A percentile compares a stretch with the other conserved stretches of the same genome.
Conservation (phyloP, 805 yeast species). For the Komagataella phaffii region DNA sequence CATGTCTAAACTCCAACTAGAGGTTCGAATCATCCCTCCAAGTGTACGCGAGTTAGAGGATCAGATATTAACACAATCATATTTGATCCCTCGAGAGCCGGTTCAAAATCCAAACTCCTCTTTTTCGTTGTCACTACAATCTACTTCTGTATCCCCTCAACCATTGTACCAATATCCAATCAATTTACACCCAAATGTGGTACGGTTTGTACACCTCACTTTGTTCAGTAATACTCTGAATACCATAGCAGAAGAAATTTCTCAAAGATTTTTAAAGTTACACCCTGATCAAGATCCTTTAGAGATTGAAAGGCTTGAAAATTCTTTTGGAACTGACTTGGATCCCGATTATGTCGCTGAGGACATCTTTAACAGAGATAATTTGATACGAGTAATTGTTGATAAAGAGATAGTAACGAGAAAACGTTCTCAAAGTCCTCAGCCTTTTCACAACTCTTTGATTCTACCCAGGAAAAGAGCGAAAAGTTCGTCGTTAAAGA, state of each 20-base stretch:
- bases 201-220: constrained; percentile 55
- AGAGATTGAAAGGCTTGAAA: constrained; percentile 51
- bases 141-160: neutral
- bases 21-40: neutral
- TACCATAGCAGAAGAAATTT: constrained; percentile 38
- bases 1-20: neutral
- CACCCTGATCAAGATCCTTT: constrained; percentile 52
- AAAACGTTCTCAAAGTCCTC: neutral
- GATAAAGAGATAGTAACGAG: neutral
- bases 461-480: neutral
- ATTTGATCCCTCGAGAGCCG: neutral
- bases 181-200: constrained; percentile 12
- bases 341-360: constrained; percentile 64
- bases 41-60: neutral
- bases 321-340: constrained; percentile 53
- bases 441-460: neutral
- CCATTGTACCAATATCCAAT: neutral
- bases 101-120: neutral
- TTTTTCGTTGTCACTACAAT: constrained; percentile 7
- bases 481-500: neutral
- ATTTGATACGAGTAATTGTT: constrained; percentile 28
- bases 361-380: constrained; percentile 46
- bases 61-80: neutral
- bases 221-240: constrained; percentile 29
- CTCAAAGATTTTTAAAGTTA: constrained; percentile 40